A percentile compares a stretch with the other conserved stretches of the same genome.
Conservation (phyloP, 129 eudicot genomes). For the Rutidosis leptorrhynchoides region DNA sequence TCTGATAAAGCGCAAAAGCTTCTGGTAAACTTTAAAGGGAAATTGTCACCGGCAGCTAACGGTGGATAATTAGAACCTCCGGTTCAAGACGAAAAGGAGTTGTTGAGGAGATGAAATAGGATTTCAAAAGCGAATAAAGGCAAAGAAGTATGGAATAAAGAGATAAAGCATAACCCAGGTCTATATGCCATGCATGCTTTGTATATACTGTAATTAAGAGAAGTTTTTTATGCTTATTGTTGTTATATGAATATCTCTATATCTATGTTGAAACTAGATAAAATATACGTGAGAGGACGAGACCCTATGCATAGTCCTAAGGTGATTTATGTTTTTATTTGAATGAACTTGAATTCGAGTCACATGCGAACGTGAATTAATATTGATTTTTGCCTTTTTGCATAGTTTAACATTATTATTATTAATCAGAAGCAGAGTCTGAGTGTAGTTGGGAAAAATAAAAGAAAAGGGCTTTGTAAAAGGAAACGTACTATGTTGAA, state of each 20-base stretch:
- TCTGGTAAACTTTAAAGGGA: constrained; percentile 9
- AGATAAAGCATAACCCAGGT: constrained; percentile 88
- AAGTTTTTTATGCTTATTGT: not conserved
- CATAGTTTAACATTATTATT: no score
- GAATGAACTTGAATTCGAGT: not conserved
- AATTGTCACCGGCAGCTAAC: constrained; percentile 13
- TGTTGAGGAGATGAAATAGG: constrained; percentile 84
- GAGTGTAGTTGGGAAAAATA: no score
- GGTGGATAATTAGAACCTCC: constrained; percentile 19
- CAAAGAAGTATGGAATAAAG: constrained; percentile 81
- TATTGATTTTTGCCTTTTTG: no score
- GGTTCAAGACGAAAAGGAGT: constrained; percentile 63
- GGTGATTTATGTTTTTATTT: constrained; percentile 36
- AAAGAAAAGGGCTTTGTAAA: no score
- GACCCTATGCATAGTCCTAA: constrained; percentile 84
- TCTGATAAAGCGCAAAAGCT: constrained; percentile 21
- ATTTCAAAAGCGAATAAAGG: constrained; percentile 90
- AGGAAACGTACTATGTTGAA: no score
- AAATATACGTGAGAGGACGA: constrained; percentile 71
- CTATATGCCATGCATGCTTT: not conserved
- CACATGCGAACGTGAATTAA: no score
- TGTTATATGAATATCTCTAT: constrained; percentile 1
- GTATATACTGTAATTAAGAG: not conserved
- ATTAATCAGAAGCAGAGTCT: no score
- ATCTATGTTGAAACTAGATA: constrained; percentile 63